Evolutionary conservation across 1,139 yeast genomes (phyloP).

Genomic region (Yamadazyma dendronema): DNA sequence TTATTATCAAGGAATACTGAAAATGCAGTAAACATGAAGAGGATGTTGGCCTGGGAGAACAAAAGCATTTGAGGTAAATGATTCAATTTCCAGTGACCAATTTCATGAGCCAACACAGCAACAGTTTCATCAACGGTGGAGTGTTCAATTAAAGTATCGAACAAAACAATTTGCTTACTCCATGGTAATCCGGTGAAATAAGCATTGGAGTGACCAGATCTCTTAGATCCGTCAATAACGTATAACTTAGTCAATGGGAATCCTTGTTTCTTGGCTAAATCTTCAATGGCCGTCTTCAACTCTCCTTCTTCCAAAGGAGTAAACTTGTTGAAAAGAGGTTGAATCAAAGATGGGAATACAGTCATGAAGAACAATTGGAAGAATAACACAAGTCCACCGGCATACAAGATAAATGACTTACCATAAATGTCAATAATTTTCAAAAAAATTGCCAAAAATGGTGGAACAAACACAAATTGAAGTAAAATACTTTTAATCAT

Average conservation of each 20-base stretch:
- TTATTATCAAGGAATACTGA: conserved; percentile 75
- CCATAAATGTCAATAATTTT: conserved; percentile 81
- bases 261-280: conserved; percentile 66
- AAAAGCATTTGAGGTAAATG: conserved; percentile 75
- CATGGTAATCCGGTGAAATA: conserved; percentile 95
- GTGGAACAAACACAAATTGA: conserved; percentile 61
- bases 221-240: conserved; percentile 92
- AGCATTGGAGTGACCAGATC: conserved; percentile 95
- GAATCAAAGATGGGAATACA: conserved; percentile 76
- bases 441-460: conserved; percentile 70
- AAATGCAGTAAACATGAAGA: conserved; percentile 66
- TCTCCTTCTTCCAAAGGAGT: conserved; percentile 91
- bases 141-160: conserved; percentile 83
- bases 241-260: conserved; percentile 85
- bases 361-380: conserved; percentile 75
- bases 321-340: conserved; percentile 88
- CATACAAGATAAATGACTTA: conserved; percentile 73
- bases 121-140: conserved; percentile 78
- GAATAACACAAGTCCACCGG: conserved; percentile 66
- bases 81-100: conserved; percentile 93
- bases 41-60: conserved; percentile 62
- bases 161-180: conserved; percentile 92
- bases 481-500: conserved; percentile 58
- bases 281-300: conserved; percentile 76
- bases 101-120: conserved; percentile 94